These are phyloP conservation scores for Alisma plantagoaquatica DNA, from an alignment of 106 monocot species.

Conservation along the genomic window DNA sequence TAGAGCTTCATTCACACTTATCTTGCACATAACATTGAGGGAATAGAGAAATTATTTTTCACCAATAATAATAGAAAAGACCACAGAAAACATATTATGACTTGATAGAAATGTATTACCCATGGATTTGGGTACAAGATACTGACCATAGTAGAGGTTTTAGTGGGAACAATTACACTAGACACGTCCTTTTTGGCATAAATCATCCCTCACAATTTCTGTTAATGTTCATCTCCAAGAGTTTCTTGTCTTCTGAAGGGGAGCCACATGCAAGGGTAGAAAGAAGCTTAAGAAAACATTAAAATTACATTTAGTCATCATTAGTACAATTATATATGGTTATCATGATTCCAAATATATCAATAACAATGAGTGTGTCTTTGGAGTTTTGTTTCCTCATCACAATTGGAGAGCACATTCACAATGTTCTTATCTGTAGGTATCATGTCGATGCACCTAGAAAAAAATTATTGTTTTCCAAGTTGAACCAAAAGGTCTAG, in stretches of 20 bases:
- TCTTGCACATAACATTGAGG: constrained; percentile 45
- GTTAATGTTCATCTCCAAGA: constrained; percentile 65
- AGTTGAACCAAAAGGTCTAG: constrained; percentile 13
- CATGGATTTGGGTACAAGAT: too few species aligned
- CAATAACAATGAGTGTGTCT: too few species aligned
- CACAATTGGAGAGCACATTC: not conserved
- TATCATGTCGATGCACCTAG: constrained; percentile 7
- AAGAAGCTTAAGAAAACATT: constrained; percentile 74
- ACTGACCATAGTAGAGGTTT: too few species aligned
- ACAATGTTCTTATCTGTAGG: not conserved
- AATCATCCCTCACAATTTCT: constrained; percentile 40
- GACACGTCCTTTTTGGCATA: constrained; percentile 28
- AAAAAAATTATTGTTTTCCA: constrained; percentile 1
- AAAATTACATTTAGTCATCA: not conserved
- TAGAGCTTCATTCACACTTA: constrained; percentile 39
- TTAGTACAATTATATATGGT: not conserved
- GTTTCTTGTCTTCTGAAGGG: constrained; percentile 43
- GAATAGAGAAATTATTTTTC: too few species aligned
- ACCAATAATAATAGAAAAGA: too few species aligned
- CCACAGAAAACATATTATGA: too few species aligned
- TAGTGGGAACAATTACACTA: constrained; percentile 18
- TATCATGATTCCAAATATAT: not conserved
- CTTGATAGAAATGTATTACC: too few species aligned
- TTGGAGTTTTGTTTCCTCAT: too few species aligned
- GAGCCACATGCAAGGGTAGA: constrained; percentile 59